Percentiles rank a stretch among this genome's conserved stretches.
phyloP scores from a whole-genome alignment of 2,329 filamentous ascomycete species.

The Aulographum hederae region DNA sequence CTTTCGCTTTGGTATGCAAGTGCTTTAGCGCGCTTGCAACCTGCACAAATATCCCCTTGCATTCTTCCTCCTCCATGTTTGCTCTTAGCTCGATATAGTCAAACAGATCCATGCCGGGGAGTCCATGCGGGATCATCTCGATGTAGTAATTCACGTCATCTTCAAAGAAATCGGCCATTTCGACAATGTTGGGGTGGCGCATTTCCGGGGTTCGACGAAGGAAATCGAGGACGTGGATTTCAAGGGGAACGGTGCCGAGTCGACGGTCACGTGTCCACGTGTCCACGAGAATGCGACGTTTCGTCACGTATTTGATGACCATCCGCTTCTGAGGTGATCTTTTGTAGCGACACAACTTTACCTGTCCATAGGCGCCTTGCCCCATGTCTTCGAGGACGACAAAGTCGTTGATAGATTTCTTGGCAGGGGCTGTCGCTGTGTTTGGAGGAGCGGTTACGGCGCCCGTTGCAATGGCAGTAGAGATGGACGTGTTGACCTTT shows the following conservation, averaged over 20 bases:
- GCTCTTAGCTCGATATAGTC: constrained; percentile 94
- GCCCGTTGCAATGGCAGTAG: not conserved
- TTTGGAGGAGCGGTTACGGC: constrained; percentile 6
- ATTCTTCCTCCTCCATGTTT: constrained; percentile 92
- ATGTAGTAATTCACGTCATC: constrained; percentile 94
- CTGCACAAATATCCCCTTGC: constrained; percentile 86
- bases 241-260: constrained; percentile 83
- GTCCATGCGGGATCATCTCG: constrained; percentile 87
- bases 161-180: constrained; percentile 53
- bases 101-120: constrained; percentile 96
- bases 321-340: constrained; percentile 59
- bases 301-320: constrained; percentile 95
- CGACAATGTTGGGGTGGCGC: constrained; percentile 46
- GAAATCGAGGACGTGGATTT: constrained; percentile 94
- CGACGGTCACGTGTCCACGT: constrained; percentile 93
- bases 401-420: constrained; percentile 82
- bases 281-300: constrained; percentile 88
- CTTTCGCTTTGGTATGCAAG: constrained; percentile 72
- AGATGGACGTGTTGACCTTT: not conserved
- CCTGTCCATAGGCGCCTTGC: constrained; percentile 91
- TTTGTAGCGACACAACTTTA: constrained; percentile 83
- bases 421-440: constrained; percentile 19
- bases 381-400: constrained; percentile 95
- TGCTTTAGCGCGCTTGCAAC: constrained; percentile 81
- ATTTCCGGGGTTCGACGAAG: constrained; percentile 56